Evolutionary conservation across 768 basidiomycete species (phyloP).

Genomic region (Pholiota microspora): DNA sequence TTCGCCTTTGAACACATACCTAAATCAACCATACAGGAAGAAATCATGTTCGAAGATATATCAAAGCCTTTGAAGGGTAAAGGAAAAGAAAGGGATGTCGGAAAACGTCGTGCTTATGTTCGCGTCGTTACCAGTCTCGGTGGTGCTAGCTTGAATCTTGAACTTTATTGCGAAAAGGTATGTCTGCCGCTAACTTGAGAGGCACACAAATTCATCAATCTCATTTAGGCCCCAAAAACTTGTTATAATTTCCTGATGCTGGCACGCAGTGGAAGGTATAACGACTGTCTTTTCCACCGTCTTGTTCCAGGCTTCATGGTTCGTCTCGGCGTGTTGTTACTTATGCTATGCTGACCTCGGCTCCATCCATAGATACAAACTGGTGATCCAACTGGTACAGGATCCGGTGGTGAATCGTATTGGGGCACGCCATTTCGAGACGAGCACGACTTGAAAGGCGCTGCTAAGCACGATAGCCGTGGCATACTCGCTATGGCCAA

Average conservation of each 20-base stretch:
- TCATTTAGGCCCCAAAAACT: conserved; percentile 85
- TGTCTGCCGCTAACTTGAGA: not conserved
- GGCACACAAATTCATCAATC: not conserved
- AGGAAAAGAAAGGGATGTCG: conserved; percentile 91
- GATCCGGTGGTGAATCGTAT: conserved; percentile 86
- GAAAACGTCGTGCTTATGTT: conserved; percentile 90
- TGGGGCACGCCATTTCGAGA: conserved; percentile 98
- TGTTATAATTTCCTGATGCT: conserved; percentile 98
- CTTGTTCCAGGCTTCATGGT: conserved; percentile 97
- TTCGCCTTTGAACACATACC: not conserved
- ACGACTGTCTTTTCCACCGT: conserved; percentile 87
- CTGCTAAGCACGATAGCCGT: conserved; percentile 82
- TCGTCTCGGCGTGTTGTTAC: conserved; percentile 13
- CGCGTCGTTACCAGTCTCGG: conserved; percentile 94
- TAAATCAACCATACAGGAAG: conserved; percentile 53
- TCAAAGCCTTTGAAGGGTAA: conserved; percentile 77
- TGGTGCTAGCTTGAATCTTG: conserved; percentile 77
- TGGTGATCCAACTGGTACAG: conserved; percentile 96
- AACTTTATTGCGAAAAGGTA: conserved; percentile 88
- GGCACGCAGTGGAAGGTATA: conserved; percentile 87
- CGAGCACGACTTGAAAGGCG: conserved; percentile 85
- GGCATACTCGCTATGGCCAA: conserved; percentile 96
- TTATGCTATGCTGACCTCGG: not conserved
- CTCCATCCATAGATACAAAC: conserved; percentile 77
- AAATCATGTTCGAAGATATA: conserved; percentile 97